These are phyloP conservation scores for Yamadazyma songkhlaensis DNA, from an alignment of 1,139 yeast genomes.

Conservation along the genomic window DNA sequence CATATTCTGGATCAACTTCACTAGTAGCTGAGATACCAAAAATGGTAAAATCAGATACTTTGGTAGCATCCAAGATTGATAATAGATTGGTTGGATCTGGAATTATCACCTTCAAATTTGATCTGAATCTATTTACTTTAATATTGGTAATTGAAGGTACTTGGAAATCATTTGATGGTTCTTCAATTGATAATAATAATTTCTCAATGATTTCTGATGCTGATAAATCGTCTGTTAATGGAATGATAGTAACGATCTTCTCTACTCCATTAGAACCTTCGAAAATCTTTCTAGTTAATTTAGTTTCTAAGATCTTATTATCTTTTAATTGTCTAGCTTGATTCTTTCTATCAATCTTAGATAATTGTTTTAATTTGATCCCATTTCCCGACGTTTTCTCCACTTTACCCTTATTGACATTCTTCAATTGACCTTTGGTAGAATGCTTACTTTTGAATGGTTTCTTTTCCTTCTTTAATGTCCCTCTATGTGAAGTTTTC, in stretches of 20 bases:
- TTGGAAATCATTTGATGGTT: conserved; percentile 26
- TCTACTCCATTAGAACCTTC: conserved; percentile 82
- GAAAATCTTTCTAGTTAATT: conserved; percentile 59
- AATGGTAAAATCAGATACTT: conserved; percentile 82
- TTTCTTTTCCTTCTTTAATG: conserved; percentile 81
- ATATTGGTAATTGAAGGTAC: conserved; percentile 50
- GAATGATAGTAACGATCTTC: conserved; percentile 75
- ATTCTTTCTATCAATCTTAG: conserved; percentile 78
- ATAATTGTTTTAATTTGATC: conserved; percentile 43
- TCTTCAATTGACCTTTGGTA: conserved; percentile 83
- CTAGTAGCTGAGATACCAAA: conserved; percentile 82
- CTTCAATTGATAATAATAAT: conserved; percentile 38
- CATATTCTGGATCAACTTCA: conserved; percentile 76
- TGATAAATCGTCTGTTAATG: conserved; percentile 71
- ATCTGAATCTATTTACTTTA: conserved; percentile 63
- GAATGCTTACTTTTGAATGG: conserved; percentile 90
- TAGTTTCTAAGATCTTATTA: conserved; percentile 59
- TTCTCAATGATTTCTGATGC: conserved; percentile 55
- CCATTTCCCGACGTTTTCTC: conserved; percentile 53
- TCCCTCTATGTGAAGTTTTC: conserved; percentile 65
- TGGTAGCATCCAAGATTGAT: conserved; percentile 79
- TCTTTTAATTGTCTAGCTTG: conserved; percentile 73
- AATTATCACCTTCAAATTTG: conserved; percentile 69
- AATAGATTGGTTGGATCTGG: conserved; percentile 70
- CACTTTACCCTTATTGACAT: conserved; percentile 80